Evolutionary conservation across 2,329 filamentous ascomycete genomes (phyloP), one percentile per base, ranked within the genome.

Genomic region (Talaromyces sp.): DNA sequence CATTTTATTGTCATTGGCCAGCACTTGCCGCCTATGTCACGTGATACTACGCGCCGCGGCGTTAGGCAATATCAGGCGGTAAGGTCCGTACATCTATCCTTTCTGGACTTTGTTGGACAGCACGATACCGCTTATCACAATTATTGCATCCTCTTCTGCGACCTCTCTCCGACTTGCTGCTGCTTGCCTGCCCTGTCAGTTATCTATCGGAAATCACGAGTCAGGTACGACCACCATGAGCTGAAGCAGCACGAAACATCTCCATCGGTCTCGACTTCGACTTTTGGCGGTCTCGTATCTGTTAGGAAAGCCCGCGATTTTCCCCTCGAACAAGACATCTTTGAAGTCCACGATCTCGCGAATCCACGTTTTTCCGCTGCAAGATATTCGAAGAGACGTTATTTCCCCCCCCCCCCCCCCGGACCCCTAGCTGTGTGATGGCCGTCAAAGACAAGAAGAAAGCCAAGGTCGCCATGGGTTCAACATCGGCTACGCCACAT

Each of bases 41-140:
- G 59, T 61, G 59, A 61, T 1, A 1, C 8, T 3, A 35, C 43
- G 31, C n/a, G 37, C 35, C 35, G 35, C 33, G 47, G 60, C 60
- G 22, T 31, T 43, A 62, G 48, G 60, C 60, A 62, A 56, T 41
- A 56, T 56, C 48, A 47, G 60, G 60, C 60, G 60, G 60, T 62
- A 56, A 62, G 37, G 48, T 31, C 19, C 11, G 45, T 52, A 60
- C 39, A 37, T 39, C 52, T 37, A 31, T 31, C 27, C 33, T 56
- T 56, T 37, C 16, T 37, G 52, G 52, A 54, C 3, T 8, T 2
- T 7, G 47, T 56, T 24, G 2, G 33, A 56, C 13, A 6, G 56
- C 22, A 41, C 41, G 24, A 59, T 19, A 37, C 5, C 31, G 24
- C 22, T 39, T 13, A 50, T 35, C 31, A 54, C 16, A 56, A 22